Base-by-base conservation (phyloP, 1,284 basidiomycete species). In the Porphyrellus sp. region DNA sequence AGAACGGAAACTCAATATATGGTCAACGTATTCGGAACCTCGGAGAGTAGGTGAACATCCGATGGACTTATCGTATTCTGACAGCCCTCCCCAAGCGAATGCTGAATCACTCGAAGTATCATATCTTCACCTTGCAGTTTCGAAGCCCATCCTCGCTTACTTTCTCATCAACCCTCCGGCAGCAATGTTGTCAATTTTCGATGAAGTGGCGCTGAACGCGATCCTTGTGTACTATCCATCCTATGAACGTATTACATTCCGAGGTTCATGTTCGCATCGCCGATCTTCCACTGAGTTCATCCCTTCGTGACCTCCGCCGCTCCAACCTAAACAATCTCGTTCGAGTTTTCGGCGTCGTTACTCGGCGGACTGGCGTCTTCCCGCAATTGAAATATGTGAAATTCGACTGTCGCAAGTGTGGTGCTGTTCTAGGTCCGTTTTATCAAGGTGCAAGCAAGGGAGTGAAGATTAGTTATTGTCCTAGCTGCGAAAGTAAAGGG, bases 371-470 rank as follows among this genome's bases (percentile, higher is more conserved):
- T 11, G 96, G 97, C 21, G 95, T 99, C 11, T 98, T 99, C 74
- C 97, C 97, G 13, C 97, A 99, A 72, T 78, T 99, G 59, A 99
- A 99, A 75, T 98, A 98, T 68, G 95, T 99, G 73, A 98, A 98
- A 70, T 99, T 99, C 64, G 93, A 99, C 72, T 99, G 97, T 71
- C 78, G 79, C 49, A 95, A 94, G 69, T 99, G 97, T 64, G 89
- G 89, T 16, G 89, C 88, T 21, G 85, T 92, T 12, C 79, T 99
- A 7, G 97, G 97, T 13, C 97, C 97, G 0, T 99, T 99, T 77
- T 96, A 92, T 70, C 97, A 99, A 74, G 97, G 99, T 72, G 90
- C 93, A 3, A 90, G 88, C 44, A 89, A 88, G 72, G 97, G 99
- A 72, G 86, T 99, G 60, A 93, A 84, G 73, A 89, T 99, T 68